Evolutionary conservation across 2,329 filamentous ascomycete genomes (phyloP).

Genomic region (Fusarium sp.): DNA sequence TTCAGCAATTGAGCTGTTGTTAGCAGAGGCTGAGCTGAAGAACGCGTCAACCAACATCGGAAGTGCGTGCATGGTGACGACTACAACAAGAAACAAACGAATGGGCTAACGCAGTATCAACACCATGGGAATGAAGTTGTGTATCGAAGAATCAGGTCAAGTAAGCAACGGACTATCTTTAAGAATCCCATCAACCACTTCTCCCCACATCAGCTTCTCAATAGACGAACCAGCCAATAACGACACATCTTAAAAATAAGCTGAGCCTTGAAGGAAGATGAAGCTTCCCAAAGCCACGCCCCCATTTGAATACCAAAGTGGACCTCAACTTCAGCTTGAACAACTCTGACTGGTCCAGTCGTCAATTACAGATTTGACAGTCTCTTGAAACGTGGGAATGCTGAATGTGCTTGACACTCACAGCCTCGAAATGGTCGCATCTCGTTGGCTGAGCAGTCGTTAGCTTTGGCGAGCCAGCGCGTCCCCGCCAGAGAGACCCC

Average conservation of each 20-base stretch:
- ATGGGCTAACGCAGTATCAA: neutral
- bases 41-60: neutral
- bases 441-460: conserved; percentile 17
- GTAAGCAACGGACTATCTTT: conserved; percentile 6
- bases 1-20: neutral
- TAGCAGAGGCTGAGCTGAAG: neutral
- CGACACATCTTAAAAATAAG: neutral
- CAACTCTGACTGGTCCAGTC: conserved; percentile 14
- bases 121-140: neutral
- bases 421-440: conserved; percentile 7
- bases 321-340: neutral
- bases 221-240: conserved; percentile 15
- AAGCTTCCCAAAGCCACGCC: conserved; percentile 13
- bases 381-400: neutral
- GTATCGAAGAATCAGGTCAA: neutral
- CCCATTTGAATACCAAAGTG: neutral
- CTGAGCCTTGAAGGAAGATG: neutral
- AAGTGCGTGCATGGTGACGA: neutral
- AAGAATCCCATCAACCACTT: neutral
- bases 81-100: neutral
- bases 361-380: conserved; percentile 1
- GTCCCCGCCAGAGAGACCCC: conserved; percentile 5
- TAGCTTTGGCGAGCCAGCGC: conserved; percentile 35
- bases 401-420: neutral
- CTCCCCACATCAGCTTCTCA: conserved; percentile 5